Conservation (phyloP, 345 rosid genomes). For the Ceriops zippeliana region DNA sequence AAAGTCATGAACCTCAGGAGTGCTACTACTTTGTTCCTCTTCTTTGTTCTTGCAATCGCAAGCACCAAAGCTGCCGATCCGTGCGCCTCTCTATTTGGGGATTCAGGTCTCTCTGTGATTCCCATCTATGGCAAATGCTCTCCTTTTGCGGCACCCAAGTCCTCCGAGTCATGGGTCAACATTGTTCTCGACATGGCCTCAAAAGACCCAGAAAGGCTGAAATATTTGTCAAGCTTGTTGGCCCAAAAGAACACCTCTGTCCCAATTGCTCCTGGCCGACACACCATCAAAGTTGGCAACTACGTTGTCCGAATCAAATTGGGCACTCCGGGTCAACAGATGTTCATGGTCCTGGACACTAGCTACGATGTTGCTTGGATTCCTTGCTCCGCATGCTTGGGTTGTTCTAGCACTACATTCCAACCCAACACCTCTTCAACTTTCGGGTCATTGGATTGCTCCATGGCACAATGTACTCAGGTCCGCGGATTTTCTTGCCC, state of each 20-base stretch:
- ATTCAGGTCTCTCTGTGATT: constrained; percentile 53
- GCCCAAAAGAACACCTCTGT: constrained; percentile 46
- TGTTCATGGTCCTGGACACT: constrained; percentile 85
- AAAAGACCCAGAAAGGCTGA: constrained; percentile 56
- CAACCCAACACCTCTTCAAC: constrained; percentile 51
- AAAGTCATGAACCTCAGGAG: constrained; percentile 42
- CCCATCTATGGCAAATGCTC: constrained; percentile 78
- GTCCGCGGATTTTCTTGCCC: constrained; percentile 71
- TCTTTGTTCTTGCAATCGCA: constrained; percentile 40
- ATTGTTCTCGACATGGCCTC: constrained; percentile 69
- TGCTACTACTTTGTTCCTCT: constrained; percentile 24
- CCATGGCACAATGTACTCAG: constrained; percentile 62
- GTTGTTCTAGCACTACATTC: constrained; percentile 56
- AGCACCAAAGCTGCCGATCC: constrained; percentile 38
- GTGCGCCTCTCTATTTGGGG: constrained; percentile 40
- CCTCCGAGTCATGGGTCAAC: constrained; percentile 46
- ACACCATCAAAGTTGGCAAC: constrained; percentile 44
- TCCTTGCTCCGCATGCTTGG: constrained; percentile 68
- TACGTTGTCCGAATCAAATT: constrained; percentile 68
- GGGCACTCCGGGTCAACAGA: constrained; percentile 72
- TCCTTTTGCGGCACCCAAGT: constrained; percentile 53
- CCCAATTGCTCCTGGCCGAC: constrained; percentile 69
- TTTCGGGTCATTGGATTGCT: constrained; percentile 54
- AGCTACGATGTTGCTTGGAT: constrained; percentile 72
- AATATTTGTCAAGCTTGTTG: constrained; percentile 49